These are phyloP conservation scores for Verticillium isaacii DNA, from an alignment of 2,329 filamentous ascomycete genomes.

Conservation along the genomic window DNA sequence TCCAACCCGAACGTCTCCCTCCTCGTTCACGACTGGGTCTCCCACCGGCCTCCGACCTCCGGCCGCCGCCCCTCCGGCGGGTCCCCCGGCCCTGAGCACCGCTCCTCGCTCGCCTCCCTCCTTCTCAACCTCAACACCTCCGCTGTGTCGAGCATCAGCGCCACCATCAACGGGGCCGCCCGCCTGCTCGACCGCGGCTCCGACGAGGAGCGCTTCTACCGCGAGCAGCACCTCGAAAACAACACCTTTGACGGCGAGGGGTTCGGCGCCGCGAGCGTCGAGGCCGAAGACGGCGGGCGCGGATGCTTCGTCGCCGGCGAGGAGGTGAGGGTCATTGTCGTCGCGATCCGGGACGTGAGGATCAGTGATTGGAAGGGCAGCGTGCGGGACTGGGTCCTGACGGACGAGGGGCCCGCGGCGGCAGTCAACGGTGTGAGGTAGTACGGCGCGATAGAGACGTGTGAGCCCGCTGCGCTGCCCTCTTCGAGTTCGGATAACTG, in stretches of 20 bases:
- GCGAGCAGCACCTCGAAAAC: slow-evolving; percentile 79
- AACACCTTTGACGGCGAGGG: slow-evolving; percentile 69
- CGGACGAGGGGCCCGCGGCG: slow-evolving; percentile 23
- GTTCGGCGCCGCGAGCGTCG: slow-evolving; percentile 27
- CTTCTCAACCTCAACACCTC: slow-evolving; percentile 89
- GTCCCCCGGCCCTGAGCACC: slow-evolving; percentile 58
- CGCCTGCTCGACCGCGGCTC: slow-evolving; percentile 66
- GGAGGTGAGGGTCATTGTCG: slow-evolving; percentile 82
- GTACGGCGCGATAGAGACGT: background rate
- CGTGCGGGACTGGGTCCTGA: slow-evolving; percentile 70
- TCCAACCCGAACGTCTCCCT: slow-evolving; percentile 84
- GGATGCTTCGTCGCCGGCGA: slow-evolving; percentile 73
- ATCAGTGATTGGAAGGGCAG: slow-evolving; percentile 96
- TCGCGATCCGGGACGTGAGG: slow-evolving; percentile 76
- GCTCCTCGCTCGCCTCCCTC: slow-evolving; percentile 74
- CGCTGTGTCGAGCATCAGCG: slow-evolving; percentile 81
- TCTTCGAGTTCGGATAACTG: too few relatives aligned
- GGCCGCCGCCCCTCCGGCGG: slow-evolving; percentile 53
- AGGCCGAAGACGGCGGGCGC: slow-evolving; percentile 46
- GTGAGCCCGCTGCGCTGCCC: background rate
- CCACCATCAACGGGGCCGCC: slow-evolving; percentile 89
- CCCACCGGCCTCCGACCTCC: slow-evolving; percentile 79
- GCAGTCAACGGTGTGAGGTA: slow-evolving; percentile 35
- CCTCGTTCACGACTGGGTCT: slow-evolving; percentile 78
- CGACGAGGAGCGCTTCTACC: slow-evolving; percentile 81